Base-by-base conservation (phyloP, 257 asterid species). In the Solanum arcanum region DNA sequence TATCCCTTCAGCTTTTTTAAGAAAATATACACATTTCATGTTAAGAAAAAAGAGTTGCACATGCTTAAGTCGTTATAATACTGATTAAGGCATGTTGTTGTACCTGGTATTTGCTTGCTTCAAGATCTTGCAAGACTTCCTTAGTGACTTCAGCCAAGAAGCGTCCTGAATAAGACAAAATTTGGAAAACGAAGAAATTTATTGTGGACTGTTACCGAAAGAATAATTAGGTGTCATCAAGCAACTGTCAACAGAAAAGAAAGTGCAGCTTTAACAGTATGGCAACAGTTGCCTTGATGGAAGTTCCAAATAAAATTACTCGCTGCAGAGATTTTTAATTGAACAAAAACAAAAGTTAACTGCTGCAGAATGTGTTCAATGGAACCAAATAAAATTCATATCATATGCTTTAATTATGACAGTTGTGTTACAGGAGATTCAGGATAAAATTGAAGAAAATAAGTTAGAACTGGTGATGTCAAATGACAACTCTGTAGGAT, bases 71-170 rank as follows among this genome's bases (percentile, higher is more conserved):
- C 74, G 21, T 27, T 11, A 68, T 20, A 68, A 12, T 25, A 68
- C 74, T 29, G 46, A 75, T 73, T 73, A 85, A 69, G n/a, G 87
- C 31, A 75, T 44, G 77, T 68, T 74, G 82, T 62, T 83, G 44
- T 52, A 94, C 99, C 95, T 96, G 98, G 92, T 94, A 96, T 95
- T 95, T 96, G 90, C 99, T 95, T 60, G 96, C 97, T 93, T 94
- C 98, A 85, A 96, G 94, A 91, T 96, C 99, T 82, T 88, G 92
- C 69, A 95, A 89, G 89, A 95, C 98, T 92, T 96, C 96, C 90
- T 96, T 96, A 33, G 98, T 95, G 88, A 96, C 93, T 89, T 96
- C 99, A 86, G 98, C 98, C 87, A 95, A 88, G 92, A 93, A 96
- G 88, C 99, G 98, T 86, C 99, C 99, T 96, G 94, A 68, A 84